Evolutionary conservation across 495 filamentous ascomycete genomes (phyloP), one percentile per base, ranked within the genome.

Genomic region (Friedmanniomyces simplex): DNA sequence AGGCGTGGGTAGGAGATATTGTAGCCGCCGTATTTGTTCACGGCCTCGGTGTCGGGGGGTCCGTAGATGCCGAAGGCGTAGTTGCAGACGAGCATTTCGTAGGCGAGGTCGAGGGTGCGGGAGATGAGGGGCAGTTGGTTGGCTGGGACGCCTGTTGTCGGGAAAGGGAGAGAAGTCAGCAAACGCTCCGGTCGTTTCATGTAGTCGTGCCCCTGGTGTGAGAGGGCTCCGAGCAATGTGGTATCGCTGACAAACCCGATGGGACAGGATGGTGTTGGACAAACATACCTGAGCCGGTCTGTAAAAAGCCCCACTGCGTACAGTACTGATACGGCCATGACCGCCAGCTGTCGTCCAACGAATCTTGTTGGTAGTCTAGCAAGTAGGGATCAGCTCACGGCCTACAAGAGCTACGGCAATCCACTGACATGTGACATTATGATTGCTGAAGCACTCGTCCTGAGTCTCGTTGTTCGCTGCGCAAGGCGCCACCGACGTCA

Each of bases 1-100:
- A 73, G 60, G 37, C 63, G 61, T 16, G 67, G 59, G 55, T 68
- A 73, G 55, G 83, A 77, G 64, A 95, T 95, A 46, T 83, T 58
- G 52, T 63, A 85, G n/a, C 82, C 83, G 36, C 86, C 86, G 66
- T 85, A 79, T 57, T 80, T 77, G 68, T 89, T 88, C 68, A 87
- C 81, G 14, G 71, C 66, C 3, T 77, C 69, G 0, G 80, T 68
- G 51, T 86, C 66, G 0, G 85, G 72, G 0, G 76, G 75, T 1
- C 66, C 67, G 12, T 73, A 78, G 65, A 89, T 79, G 67, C 82
- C 80, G 77, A 85, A 90, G 3, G 77, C 76, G 11, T 74, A 65
- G 1, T 67, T 61, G 73, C 86, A 89, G 60, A 80, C 70, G 2
- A 73, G 22, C 6, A 74, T 72, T 4, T 71, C 57, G 66, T 79